Evolutionary conservation across 352 stramenopile species (phyloP).

Genomic region (Globisporangium spiculum): DNA sequence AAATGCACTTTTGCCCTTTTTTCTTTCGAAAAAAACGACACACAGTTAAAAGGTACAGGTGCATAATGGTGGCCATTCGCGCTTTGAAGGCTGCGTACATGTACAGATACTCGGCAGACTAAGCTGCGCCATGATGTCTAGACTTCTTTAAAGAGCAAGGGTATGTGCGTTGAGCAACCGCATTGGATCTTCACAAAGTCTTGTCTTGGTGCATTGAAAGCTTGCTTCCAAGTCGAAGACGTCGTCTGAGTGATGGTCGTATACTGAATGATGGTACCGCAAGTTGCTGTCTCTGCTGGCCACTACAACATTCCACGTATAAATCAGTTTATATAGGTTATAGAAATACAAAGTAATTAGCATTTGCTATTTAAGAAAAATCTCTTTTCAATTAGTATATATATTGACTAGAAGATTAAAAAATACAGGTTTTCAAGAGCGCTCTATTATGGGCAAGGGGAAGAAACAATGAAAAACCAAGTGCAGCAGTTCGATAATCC

Average conservation of each 20-base stretch:
- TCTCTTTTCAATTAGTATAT: not conserved
- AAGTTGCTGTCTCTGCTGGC: conserved; percentile 18
- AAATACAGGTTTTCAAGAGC: not conserved
- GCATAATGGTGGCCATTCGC: no score
- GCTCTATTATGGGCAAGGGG: conserved; percentile 10
- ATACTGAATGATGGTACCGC: conserved; percentile 19
- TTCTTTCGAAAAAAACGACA: not conserved
- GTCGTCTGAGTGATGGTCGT: conserved; percentile 12
- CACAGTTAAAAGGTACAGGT: no score
- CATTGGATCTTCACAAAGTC: not conserved
- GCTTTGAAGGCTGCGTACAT: no score
- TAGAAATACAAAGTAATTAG: not conserved
- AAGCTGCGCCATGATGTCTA: no score
- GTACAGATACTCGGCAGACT: no score
- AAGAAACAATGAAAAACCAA: conserved; percentile 7
- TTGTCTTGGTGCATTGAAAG: not conserved
- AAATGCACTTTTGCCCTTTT: not conserved
- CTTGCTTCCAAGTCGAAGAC: not conserved
- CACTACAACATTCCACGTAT: conserved; percentile 2
- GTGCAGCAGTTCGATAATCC: conserved; percentile 6
- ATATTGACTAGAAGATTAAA: not conserved
- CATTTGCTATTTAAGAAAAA: not conserved
- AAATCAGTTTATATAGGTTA: not conserved
- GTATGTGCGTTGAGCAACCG: not conserved
- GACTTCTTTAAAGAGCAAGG: not conserved